These are phyloP conservation scores for Venturia aucupariae DNA, from an alignment of 2,329 filamentous ascomycete species.

Conservation along the genomic window DNA sequence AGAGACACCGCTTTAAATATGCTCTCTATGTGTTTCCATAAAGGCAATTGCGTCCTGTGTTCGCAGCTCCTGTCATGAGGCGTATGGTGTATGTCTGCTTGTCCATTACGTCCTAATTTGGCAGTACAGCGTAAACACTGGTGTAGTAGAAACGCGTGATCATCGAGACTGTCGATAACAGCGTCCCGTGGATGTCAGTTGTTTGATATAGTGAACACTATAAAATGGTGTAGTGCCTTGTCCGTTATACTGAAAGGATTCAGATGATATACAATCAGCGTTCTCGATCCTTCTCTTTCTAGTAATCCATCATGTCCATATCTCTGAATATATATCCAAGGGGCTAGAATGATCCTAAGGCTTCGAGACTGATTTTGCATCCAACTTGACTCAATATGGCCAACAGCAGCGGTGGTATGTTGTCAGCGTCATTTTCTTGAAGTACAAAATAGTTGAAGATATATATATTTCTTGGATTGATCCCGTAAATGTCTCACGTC, in stretches of 20 bases:
- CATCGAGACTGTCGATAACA: neutral
- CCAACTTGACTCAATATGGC: neutral
- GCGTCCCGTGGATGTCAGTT: neutral
- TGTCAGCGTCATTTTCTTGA: too few species aligned
- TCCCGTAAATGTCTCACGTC: too few species aligned
- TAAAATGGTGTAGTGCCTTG: neutral
- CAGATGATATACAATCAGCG: neutral
- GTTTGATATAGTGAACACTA: neutral
- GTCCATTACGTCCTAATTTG: neutral
- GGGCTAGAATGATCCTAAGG: neutral
- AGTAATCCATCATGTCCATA: neutral
- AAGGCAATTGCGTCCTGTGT: neutral
- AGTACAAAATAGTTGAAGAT: too few species aligned
- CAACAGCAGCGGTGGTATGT: too few species aligned
- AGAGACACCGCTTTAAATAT: neutral
- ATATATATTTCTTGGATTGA: too few species aligned
- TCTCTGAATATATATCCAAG: neutral
- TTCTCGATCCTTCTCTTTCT: neutral
- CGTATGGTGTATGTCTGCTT: neutral
- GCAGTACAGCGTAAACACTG: neutral
- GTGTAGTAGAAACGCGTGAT: neutral
- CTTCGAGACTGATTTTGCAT: neutral
- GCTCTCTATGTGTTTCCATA: neutral
- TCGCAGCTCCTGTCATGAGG: neutral
- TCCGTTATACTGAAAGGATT: neutral